A percentile compares a stretch with the other conserved stretches of the same genome.
phyloP scores from a whole-genome alignment of 1,139 yeast genomes.

The Pichia sp. region DNA sequence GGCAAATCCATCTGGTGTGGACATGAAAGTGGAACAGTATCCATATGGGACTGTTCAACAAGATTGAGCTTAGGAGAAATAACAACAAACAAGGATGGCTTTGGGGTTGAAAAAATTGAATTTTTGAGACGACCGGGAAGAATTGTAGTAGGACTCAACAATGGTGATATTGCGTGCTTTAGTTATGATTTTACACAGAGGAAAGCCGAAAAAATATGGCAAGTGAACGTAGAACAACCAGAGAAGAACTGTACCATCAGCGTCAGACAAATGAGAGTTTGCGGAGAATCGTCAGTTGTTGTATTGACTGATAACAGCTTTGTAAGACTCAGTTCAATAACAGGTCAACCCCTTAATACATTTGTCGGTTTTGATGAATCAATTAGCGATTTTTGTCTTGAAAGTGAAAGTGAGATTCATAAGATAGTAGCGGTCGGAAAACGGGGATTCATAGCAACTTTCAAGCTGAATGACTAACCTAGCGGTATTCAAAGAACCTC shows the following conservation, averaged over 20 bases:
- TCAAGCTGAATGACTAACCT: not conserved
- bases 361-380: constrained; percentile 18
- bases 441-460: constrained; percentile 9
- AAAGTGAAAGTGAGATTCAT: constrained; percentile 2
- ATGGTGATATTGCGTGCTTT: constrained; percentile 14
- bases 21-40: constrained; percentile 44
- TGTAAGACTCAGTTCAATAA: constrained; percentile 2
- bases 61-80: constrained; percentile 25
- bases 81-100: constrained; percentile 9
- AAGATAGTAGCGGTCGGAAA: constrained; percentile 18
- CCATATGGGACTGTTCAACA: constrained; percentile 37
- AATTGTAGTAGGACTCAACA: constrained; percentile 15
- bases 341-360: constrained; percentile 11
- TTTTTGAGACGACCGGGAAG: not conserved
- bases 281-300: constrained; percentile 1
- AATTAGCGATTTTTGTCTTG: constrained; percentile 9
- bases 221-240: constrained; percentile 2
- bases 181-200: constrained; percentile 7
- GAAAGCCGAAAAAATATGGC: constrained; percentile 14
- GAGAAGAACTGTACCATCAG: constrained; percentile 1
- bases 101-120: constrained; percentile 3
- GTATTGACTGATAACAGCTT: constrained; percentile 12
- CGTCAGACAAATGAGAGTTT: constrained; percentile 7
- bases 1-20: constrained; percentile 39
- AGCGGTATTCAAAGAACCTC: not conserved